These are phyloP conservation scores for Rusavskia elegans DNA, from an alignment of 495 filamentous ascomycete genomes.

Conservation along the genomic window DNA sequence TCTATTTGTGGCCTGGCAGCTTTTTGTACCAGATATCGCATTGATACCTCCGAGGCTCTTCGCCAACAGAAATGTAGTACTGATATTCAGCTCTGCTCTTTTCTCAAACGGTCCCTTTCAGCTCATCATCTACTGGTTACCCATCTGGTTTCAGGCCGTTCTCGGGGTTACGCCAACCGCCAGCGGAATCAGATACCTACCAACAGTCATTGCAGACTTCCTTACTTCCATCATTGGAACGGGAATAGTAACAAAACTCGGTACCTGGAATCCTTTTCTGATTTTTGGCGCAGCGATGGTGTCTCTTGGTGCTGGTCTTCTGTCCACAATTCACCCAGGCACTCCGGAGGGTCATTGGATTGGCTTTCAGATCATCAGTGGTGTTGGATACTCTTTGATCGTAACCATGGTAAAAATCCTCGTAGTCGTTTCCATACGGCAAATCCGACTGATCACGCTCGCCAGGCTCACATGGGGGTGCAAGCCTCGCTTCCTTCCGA, in stretches of 20 bases:
- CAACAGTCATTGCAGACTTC: neutral
- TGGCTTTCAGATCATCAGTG: constrained; percentile 7
- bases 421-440: too few relatives aligned
- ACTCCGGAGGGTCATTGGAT: constrained; percentile 5
- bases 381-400: constrained; percentile 3
- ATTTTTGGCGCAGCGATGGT: too few relatives aligned
- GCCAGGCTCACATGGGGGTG: constrained; percentile 14
- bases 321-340: constrained; percentile 1
- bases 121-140: constrained; percentile 9
- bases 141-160: constrained; percentile 14
- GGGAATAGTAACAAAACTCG: neutral
- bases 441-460: too few relatives aligned
- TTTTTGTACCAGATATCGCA: constrained; percentile 22
- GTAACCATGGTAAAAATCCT: neutral
- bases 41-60: constrained; percentile 24
- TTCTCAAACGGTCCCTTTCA: constrained; percentile 1
- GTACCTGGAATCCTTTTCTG: neutral
- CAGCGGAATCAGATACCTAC: neutral
- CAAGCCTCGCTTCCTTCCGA: constrained; percentile 14
- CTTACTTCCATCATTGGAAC: neutral
- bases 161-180: constrained; percentile 3
- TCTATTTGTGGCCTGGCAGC: constrained; percentile 26
- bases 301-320: neutral
- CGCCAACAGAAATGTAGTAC: constrained; percentile 18
- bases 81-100: constrained; percentile 9